Percentiles rank a stretch among this genome's conserved stretches.
phyloP scores from a whole-genome alignment of 257 asterid genomes.

The Penstemon newberryi region DNA sequence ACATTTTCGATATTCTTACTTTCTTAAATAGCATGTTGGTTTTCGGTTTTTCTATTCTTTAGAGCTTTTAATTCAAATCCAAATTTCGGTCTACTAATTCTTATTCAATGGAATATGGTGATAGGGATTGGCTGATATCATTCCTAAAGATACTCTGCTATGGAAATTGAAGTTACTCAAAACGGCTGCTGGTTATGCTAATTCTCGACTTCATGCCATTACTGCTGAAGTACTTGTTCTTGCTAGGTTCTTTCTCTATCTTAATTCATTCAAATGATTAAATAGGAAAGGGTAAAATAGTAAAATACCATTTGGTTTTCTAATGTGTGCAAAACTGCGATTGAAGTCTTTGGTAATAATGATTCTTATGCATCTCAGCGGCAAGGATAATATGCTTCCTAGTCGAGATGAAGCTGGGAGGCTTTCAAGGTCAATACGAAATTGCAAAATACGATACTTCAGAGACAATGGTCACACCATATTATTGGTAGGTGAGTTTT shows the following conservation, averaged over 20 bases:
- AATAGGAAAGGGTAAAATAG: no score
- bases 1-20: constrained; percentile 7
- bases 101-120: constrained; percentile 11
- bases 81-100: no score
- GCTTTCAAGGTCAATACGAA: constrained; percentile 55
- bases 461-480: constrained; percentile 90
- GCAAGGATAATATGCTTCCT: constrained; percentile 94
- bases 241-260: constrained; percentile 65
- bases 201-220: constrained; percentile 93
- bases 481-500: constrained; percentile 70
- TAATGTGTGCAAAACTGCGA: no score
- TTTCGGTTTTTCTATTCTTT: neutral
- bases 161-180: constrained; percentile 91
- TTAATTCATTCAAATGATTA: constrained; percentile 8
- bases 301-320: no score
- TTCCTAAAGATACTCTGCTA: constrained; percentile 78
- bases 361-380: constrained; percentile 55
- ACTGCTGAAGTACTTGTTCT: constrained; percentile 90
- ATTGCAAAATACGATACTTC: constrained; percentile 65
- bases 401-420: constrained; percentile 83
- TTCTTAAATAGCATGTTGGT: no score
- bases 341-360: neutral
- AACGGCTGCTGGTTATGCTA: constrained; percentile 82
- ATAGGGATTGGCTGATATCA: constrained; percentile 72
- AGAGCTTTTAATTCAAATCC: neutral